phyloP scores from a whole-genome alignment of 1,284 basidiomycete species.

The Malassezia cuniculi region DNA sequence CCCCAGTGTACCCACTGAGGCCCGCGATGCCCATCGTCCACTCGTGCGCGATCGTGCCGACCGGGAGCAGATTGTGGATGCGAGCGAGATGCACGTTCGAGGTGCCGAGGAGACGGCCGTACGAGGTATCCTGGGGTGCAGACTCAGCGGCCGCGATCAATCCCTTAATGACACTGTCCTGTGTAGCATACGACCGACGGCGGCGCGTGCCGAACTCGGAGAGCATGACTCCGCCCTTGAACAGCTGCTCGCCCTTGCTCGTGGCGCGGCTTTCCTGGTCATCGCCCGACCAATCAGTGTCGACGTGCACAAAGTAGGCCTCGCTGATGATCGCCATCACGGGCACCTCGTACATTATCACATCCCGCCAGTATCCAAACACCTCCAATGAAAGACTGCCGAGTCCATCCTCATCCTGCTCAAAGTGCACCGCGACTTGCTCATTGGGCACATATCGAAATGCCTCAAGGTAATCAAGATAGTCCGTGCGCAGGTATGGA shows the following conservation, averaged over 20 bases:
- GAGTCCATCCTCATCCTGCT: slow-evolving; percentile 46
- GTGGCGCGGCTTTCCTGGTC: slow-evolving; percentile 57
- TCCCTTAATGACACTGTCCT: slow-evolving; percentile 63
- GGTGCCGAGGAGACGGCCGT: slow-evolving; percentile 57
- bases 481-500: slow-evolving; percentile 61
- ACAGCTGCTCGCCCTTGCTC: slow-evolving; percentile 57
- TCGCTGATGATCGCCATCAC: slow-evolving; percentile 78
- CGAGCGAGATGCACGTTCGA: slow-evolving; percentile 39
- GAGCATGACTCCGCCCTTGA: slow-evolving; percentile 61
- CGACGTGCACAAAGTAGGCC: slow-evolving; percentile 57
- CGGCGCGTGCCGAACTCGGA: slow-evolving; percentile 89
- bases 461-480: slow-evolving; percentile 60
- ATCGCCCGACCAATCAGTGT: slow-evolving; percentile 69
- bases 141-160: slow-evolving; percentile 53
- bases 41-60: slow-evolving; percentile 43
- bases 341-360: slow-evolving; percentile 91
- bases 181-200: slow-evolving; percentile 64
- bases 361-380: slow-evolving; percentile 69
- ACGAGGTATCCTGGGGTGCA: background rate
- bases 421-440: slow-evolving; percentile 63
- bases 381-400: slow-evolving; percentile 66
- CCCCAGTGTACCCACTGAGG: slow-evolving; percentile 26
- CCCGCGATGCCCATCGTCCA: slow-evolving; percentile 44
- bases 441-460: slow-evolving; percentile 64
- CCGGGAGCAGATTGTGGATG: slow-evolving; percentile 23